A percentile compares a stretch with the other conserved stretches of the same genome.
Evolutionary conservation across 2,329 filamentous ascomycete genomes (phyloP).

Genomic region (Ophiognomonia clavigignenti-juglandacearum): DNA sequence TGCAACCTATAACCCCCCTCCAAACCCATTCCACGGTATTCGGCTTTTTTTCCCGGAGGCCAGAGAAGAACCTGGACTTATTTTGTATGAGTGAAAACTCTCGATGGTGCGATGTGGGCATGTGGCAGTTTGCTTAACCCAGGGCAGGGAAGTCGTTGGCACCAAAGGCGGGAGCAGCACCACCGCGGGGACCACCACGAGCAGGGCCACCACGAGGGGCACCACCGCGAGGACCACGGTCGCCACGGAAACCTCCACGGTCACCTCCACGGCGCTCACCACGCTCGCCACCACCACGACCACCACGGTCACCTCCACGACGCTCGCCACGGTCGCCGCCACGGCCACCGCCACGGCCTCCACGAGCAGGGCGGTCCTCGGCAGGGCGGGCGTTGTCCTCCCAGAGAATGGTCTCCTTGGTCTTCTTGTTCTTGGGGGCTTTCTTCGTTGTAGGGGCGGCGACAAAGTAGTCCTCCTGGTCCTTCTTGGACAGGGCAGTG

Average conservation of each 20-base stretch:
- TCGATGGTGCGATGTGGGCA: conserved; percentile 1
- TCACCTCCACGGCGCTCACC: conserved; percentile 45
- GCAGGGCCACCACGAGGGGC: conserved; percentile 34
- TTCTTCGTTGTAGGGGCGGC: conserved; percentile 59
- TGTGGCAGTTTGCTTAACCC: conserved; percentile 25
- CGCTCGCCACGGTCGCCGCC: conserved; percentile 43
- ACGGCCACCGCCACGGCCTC: conserved; percentile 48
- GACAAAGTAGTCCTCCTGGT: conserved; percentile 73
- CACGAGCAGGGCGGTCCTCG: conserved; percentile 53
- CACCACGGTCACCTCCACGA: conserved; percentile 40
- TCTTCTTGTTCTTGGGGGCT: conserved; percentile 70
- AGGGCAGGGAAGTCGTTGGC: conserved; percentile 58
- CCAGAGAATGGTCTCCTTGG: conserved; percentile 65
- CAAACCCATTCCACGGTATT: no score
- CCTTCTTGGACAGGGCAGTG: conserved; percentile 53
- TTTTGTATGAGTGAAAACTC: no score
- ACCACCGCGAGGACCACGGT: conserved; percentile 45
- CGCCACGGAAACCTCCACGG: conserved; percentile 40
- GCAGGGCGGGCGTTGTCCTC: conserved; percentile 1
- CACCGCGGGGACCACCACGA: conserved; percentile 37
- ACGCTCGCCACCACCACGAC: conserved; percentile 46
- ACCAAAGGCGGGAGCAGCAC: conserved; percentile 44
- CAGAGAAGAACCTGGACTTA: no score
- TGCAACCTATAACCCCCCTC: no score
- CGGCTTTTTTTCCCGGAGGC: no score